Percentiles rank a stretch among this genome's conserved stretches.
These are phyloP conservation scores for Beauveria sp. DNA, from an alignment of 2,329 filamentous ascomycete genomes.

Conservation along the genomic window DNA sequence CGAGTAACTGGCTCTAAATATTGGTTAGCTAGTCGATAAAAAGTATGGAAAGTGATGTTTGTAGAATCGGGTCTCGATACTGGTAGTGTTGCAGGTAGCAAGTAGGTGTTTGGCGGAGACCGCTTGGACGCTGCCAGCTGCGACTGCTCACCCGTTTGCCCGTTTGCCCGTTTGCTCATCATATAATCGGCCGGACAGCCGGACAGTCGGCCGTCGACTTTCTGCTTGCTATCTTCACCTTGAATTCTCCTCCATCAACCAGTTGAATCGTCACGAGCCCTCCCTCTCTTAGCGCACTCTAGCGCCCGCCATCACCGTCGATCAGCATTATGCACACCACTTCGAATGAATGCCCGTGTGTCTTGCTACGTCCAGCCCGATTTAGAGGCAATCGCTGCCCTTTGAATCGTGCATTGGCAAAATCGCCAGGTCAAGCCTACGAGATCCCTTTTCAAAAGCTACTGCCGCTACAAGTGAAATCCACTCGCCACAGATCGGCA, in stretches of 20 bases:
- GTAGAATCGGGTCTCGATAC: too few relatives aligned
- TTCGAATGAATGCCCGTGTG: not conserved
- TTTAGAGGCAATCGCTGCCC: not conserved
- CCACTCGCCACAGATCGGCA: too few relatives aligned
- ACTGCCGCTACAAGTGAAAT: too few relatives aligned
- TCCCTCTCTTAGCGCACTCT: not conserved
- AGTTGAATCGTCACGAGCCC: not conserved
- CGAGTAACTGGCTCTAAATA: not conserved
- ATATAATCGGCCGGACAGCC: not conserved
- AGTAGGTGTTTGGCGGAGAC: not conserved
- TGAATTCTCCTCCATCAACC: not conserved
- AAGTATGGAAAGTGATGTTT: not conserved
- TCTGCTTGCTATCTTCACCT: not conserved
- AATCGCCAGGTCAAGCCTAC: not conserved
- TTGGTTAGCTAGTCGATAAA: not conserved
- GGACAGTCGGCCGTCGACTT: not conserved
- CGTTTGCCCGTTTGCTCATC: not conserved
- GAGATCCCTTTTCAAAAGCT: not conserved
- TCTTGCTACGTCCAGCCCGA: not conserved
- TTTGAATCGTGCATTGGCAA: not conserved
- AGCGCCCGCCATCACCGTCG: not conserved
- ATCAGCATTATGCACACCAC: not conserved
- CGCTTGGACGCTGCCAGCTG: not conserved
- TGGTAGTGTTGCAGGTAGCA: too few relatives aligned
- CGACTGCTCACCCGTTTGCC: not conserved